phyloP scores from a whole-genome alignment of 202 grass and related monocot genomes.

The Setaria italica region DNA sequence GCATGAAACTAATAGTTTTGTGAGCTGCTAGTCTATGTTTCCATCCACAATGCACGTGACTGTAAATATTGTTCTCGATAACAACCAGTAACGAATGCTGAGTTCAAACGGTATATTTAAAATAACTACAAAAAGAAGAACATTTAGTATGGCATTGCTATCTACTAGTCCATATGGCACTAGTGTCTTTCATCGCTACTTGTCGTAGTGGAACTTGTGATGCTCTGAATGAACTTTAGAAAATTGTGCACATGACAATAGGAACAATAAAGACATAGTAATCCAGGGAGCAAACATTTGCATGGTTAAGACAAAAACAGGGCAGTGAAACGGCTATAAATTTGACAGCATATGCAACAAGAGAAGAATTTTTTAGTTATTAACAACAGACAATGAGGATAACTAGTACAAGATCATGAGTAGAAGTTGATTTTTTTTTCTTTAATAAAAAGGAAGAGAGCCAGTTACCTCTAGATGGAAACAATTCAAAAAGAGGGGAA shows the following conservation, averaged over 20 bases:
- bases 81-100: background rate
- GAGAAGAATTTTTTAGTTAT: background rate
- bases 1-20: background rate
- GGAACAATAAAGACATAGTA: background rate
- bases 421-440: background rate
- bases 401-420: background rate
- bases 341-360: background rate
- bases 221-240: background rate
- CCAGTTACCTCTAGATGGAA: constrained; percentile 79
- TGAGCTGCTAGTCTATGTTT: background rate
- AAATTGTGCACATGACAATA: background rate
- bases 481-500: constrained; percentile 90
- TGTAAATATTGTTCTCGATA: background rate
- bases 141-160: background rate
- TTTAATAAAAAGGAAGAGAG: background rate
- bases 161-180: background rate
- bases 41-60: background rate
- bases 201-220: background rate
- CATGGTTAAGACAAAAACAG: background rate
- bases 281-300: background rate
- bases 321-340: background rate
- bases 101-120: background rate
- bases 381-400: background rate
- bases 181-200: background rate
- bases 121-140: background rate